Evolutionary conservation across 306 rosid species (phyloP).

Genomic region (Cucumis sativus): DNA sequence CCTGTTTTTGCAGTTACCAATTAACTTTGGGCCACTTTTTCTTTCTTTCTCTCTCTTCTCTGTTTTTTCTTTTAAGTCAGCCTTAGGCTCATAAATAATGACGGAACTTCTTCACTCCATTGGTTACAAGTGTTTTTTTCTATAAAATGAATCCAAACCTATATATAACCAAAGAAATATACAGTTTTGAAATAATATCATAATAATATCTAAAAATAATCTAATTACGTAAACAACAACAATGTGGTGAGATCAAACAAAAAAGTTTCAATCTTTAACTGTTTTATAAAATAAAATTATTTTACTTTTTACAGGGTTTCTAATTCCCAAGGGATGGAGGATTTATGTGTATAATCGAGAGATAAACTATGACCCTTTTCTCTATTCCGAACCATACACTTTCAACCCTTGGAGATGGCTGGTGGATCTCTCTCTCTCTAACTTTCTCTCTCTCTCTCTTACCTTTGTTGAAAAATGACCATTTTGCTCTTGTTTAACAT

Average conservation of each 20-base stretch:
- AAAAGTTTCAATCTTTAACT: background rate
- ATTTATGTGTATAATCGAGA: slow-evolving; percentile 92
- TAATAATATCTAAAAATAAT: no score
- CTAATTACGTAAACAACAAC: no score
- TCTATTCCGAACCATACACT: slow-evolving; percentile 67
- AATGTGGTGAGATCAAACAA: background rate
- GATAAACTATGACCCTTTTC: slow-evolving; percentile 57
- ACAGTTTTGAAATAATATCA: no score
- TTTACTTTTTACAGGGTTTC: slow-evolving; percentile 42
- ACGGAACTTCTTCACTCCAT: slow-evolving; percentile 6
- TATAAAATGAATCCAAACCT: no score
- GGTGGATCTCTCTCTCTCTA: slow-evolving; percentile 30
- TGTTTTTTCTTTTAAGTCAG: slow-evolving; percentile 12
- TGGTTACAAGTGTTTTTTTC: no score
- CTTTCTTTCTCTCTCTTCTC: background rate
- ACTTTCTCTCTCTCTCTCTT: background rate
- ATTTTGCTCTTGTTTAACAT: background rate
- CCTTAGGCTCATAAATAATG: slow-evolving; percentile 5
- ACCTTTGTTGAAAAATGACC: slow-evolving; percentile 1
- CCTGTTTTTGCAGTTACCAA: background rate
- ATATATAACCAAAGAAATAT: no score
- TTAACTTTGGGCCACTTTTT: background rate
- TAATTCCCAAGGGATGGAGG: slow-evolving; percentile 92
- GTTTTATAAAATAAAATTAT: no score
- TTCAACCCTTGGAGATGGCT: slow-evolving; percentile 99